A percentile compares a stretch with the other conserved stretches of the same genome.
Evolutionary conservation across 2,329 filamentous ascomycete genomes (phyloP).

Genomic region (Fusarium oxysporum): DNA sequence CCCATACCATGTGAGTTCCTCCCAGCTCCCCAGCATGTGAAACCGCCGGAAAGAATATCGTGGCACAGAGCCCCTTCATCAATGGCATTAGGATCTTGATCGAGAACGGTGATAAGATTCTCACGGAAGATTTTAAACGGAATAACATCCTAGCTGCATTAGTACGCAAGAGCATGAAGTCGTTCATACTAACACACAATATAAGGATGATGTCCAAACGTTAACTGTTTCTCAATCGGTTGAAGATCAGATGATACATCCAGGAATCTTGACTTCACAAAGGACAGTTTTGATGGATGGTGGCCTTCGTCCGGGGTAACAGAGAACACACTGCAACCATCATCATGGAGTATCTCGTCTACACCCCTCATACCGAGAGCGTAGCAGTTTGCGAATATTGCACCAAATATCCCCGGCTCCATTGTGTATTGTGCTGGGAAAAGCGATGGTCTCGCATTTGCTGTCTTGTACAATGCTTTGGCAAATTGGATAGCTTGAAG

Average conservation of each 20-base stretch:
- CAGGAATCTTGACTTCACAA: slow-evolving; percentile 43
- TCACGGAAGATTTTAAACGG: slow-evolving; percentile 50
- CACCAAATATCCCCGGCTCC: slow-evolving; percentile 48
- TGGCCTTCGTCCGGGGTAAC: slow-evolving; percentile 40
- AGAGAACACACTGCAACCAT: slow-evolving; percentile 50
- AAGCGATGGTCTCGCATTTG: slow-evolving; percentile 23
- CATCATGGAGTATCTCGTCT: slow-evolving; percentile 43
- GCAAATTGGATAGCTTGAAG: slow-evolving; percentile 39
- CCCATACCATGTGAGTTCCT: slow-evolving; percentile 46
- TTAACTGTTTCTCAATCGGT: slow-evolving; percentile 49
- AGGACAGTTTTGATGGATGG: slow-evolving; percentile 40
- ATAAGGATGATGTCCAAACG: slow-evolving; percentile 51
- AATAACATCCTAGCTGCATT: slow-evolving; percentile 47
- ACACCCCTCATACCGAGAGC: slow-evolving; percentile 48
- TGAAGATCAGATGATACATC: slow-evolving; percentile 46
- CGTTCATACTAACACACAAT: slow-evolving; percentile 34
- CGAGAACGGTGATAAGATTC: slow-evolving; percentile 44
- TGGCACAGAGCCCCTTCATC: slow-evolving; percentile 53
- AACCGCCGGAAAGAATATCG: slow-evolving; percentile 51
- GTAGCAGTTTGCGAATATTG: slow-evolving; percentile 53
- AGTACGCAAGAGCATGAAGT: background rate
- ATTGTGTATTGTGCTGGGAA: slow-evolving; percentile 32
- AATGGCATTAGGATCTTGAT: slow-evolving; percentile 43
- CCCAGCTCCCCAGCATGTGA: slow-evolving; percentile 54
- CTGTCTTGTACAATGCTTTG: slow-evolving; percentile 30